These are phyloP conservation scores for Neofusicoccum ribis DNA, from an alignment of 2,329 filamentous ascomycete genomes.

Conservation along the genomic window DNA sequence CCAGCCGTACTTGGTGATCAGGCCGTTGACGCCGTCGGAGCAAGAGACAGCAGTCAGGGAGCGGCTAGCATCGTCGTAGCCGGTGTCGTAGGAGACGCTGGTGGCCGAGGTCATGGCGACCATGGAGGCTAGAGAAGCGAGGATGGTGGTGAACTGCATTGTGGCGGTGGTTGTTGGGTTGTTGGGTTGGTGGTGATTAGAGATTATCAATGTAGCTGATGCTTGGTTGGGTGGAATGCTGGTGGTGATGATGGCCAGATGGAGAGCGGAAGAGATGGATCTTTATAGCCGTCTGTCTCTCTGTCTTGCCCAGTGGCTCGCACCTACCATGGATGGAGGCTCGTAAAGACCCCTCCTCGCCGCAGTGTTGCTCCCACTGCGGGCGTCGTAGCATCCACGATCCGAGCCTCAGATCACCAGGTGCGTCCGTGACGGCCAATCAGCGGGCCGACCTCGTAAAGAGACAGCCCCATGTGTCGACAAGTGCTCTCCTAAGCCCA, in stretches of 20 bases:
- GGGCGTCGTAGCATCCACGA: not conserved
- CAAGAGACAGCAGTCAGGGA: slow-evolving; percentile 62
- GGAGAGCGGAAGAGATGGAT: not conserved
- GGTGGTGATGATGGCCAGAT: slow-evolving; percentile 8
- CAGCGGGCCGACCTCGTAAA: slow-evolving; percentile 9
- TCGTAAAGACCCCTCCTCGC: slow-evolving; percentile 2
- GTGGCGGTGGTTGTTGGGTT: not conserved
- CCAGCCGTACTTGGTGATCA: slow-evolving; percentile 64
- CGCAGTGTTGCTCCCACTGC: not conserved
- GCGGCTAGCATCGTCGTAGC: slow-evolving; percentile 64
- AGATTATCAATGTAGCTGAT: not conserved
- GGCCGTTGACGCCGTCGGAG: slow-evolving; percentile 67
- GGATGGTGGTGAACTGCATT: slow-evolving; percentile 21
- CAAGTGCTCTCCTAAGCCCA: not conserved
- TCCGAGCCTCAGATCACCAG: slow-evolving; percentile 17
- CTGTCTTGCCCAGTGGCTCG: not conserved
- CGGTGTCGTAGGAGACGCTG: slow-evolving; percentile 67
- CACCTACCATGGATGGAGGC: not conserved
- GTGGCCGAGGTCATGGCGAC: slow-evolving; percentile 19
- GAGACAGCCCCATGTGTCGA: not conserved
- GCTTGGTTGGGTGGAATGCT: slow-evolving; percentile 6
- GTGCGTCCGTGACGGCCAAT: not conserved
- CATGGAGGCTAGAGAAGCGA: slow-evolving; percentile 18
- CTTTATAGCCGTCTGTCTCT: not conserved
- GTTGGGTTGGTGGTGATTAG: not conserved